A percentile compares a stretch with the other conserved stretches of the same genome.
Evolutionary conservation across 208 protist species (phyloP).

Genomic region (Crithidia brevicula): DNA sequence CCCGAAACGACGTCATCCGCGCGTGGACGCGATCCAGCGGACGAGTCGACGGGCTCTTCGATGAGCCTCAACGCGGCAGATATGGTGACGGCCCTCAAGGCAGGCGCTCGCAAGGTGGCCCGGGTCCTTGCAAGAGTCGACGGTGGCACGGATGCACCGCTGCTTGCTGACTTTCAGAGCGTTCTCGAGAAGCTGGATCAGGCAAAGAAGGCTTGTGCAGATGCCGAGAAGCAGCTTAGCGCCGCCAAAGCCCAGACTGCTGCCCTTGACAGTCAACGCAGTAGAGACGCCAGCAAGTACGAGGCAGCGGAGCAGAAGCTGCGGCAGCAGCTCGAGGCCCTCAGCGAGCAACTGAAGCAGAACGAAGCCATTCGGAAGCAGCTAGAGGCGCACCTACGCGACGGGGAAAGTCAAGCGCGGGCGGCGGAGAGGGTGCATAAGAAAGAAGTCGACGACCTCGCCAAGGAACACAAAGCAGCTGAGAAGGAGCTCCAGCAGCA

Average conservation of each 20-base stretch:
- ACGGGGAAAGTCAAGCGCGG: background rate
- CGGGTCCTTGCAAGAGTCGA: constrained; percentile 9
- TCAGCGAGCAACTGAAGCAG: constrained; percentile 13
- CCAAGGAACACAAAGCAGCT: background rate
- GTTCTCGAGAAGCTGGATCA: constrained; percentile 22
- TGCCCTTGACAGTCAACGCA: background rate
- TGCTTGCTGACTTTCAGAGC: constrained; percentile 2
- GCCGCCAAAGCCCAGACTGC: constrained; percentile 4
- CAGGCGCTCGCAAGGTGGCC: background rate
- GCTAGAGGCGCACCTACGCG: constrained; percentile 7
- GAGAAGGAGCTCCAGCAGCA: constrained; percentile 22
- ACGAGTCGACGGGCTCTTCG: background rate
- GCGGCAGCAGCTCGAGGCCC: constrained; percentile 18
- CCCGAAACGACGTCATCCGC: background rate
- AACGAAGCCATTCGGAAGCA: background rate
- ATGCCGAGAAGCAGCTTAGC: background rate
- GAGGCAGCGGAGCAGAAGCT: background rate
- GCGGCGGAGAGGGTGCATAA: constrained; percentile 1
- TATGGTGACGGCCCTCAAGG: constrained; percentile 2
- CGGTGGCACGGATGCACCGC: constrained; percentile 2
- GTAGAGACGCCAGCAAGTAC: background rate
- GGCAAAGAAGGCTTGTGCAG: background rate
- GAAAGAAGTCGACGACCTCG: constrained; percentile 15
- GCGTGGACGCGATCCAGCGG: background rate
- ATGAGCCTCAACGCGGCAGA: background rate